Evolutionary conservation across 2,329 filamentous ascomycete species (phyloP).

Genomic region (Ophiocordyceps camponoti-leonardi): DNA sequence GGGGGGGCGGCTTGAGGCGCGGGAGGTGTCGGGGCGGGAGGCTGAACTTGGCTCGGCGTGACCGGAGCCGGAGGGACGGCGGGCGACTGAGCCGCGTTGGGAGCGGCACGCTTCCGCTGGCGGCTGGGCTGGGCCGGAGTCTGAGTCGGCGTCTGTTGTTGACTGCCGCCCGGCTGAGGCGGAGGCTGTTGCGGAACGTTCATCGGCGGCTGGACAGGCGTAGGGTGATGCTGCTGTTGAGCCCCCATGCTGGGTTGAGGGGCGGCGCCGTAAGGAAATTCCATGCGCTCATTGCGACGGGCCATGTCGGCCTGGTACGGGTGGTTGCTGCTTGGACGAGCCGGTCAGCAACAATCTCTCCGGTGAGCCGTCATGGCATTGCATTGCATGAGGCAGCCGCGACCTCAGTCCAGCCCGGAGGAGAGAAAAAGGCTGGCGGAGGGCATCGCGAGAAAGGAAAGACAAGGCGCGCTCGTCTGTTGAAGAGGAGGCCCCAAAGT

Average conservation of each 20-base stretch:
- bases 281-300: constrained; percentile 24
- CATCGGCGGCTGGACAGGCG: constrained; percentile 24
- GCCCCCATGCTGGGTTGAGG: constrained; percentile 21
- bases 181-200: constrained; percentile 24
- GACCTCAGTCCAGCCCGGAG: constrained; percentile 4
- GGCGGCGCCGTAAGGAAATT: constrained; percentile 23
- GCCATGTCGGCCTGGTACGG: constrained; percentile 34
- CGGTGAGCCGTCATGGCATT: constrained; percentile 10
- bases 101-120: constrained; percentile 23
- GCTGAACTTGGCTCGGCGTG: constrained; percentile 15
- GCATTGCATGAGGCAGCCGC: constrained; percentile 5
- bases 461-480: constrained; percentile 3
- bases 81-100: constrained; percentile 20
- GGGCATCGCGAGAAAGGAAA: constrained; percentile 2
- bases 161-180: constrained; percentile 9
- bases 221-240: constrained; percentile 19
- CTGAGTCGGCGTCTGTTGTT: constrained; percentile 20
- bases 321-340: constrained; percentile 20
- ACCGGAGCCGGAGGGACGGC: constrained; percentile 16
- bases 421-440: constrained; percentile 1
- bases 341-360: constrained; percentile 13
- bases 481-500: constrained; percentile 2
- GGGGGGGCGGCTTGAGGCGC: constrained; percentile 12
- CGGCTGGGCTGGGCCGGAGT: constrained; percentile 20
- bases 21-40: constrained; percentile 12